These are phyloP conservation scores for Spiraea crenata DNA, from an alignment of 331 rosid genomes.

Conservation along the genomic window DNA sequence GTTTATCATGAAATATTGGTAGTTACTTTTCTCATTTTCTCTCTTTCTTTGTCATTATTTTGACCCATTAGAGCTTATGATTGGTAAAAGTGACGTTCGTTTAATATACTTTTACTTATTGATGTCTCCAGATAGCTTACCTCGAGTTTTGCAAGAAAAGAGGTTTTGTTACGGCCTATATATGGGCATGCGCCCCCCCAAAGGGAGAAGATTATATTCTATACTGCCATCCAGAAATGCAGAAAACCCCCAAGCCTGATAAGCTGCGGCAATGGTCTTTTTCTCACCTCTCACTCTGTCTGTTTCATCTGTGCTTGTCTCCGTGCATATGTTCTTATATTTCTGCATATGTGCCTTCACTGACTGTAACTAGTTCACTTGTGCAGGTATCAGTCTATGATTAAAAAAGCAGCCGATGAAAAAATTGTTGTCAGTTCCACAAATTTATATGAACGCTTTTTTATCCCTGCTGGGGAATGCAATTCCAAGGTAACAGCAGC, in stretches of 20 bases:
- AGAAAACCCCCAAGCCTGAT: slow-evolving; percentile 54
- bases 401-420: slow-evolving; percentile 55
- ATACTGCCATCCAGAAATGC: slow-evolving; percentile 61
- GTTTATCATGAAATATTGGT: slow-evolving; percentile 79
- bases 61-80: neutral
- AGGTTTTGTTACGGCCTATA: slow-evolving; percentile 54
- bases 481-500: slow-evolving; percentile 48
- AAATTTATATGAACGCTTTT: slow-evolving; percentile 57
- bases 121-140: slow-evolving; percentile 55
- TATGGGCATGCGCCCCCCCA: slow-evolving; percentile 64
- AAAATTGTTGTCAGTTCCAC: slow-evolving; percentile 49
- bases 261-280: slow-evolving; percentile 56
- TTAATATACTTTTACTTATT: neutral
- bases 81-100: too few relatives aligned
- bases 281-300: slow-evolving; percentile 23
- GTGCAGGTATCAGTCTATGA: slow-evolving; percentile 55
- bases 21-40: slow-evolving; percentile 10
- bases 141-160: slow-evolving; percentile 63
- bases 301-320: neutral
- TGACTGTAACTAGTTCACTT: slow-evolving; percentile 11
- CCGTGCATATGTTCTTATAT: neutral
- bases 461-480: slow-evolving; percentile 32
- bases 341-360: neutral
- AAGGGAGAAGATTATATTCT: slow-evolving; percentile 63
- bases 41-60: slow-evolving; percentile 10